Percentiles rank a stretch among this genome's conserved stretches.
Evolutionary conservation across 2,329 filamentous ascomycete genomes (phyloP).

Genomic region (Emmonsiellopsis sp.): DNA sequence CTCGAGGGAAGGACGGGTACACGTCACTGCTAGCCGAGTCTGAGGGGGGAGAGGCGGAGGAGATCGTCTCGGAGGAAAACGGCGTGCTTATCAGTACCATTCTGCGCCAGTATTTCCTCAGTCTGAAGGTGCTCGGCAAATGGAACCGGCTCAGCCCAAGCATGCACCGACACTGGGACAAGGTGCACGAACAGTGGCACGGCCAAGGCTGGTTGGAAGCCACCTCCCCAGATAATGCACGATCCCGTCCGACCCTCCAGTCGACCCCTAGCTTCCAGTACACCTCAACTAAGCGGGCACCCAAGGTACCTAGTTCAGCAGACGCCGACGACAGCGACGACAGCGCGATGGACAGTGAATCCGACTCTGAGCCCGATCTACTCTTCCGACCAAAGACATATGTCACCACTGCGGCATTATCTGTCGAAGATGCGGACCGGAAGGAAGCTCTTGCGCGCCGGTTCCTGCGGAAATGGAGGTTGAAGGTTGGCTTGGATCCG

Average conservation of each 20-base stretch:
- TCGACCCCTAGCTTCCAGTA: conserved; percentile 17
- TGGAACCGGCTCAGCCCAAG: conserved; percentile 64
- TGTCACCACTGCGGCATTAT: conserved; percentile 28
- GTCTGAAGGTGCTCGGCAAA: conserved; percentile 66
- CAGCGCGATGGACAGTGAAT: conserved; percentile 32
- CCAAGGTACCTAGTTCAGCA: not conserved
- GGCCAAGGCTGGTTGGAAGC: conserved; percentile 40
- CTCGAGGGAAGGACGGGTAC: conserved; percentile 77
- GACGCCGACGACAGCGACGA: not conserved
- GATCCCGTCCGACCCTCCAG: not conserved
- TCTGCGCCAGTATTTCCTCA: conserved; percentile 85
- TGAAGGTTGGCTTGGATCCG: conserved; percentile 53
- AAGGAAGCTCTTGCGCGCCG: conserved; percentile 58
- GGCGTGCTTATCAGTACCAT: conserved; percentile 80
- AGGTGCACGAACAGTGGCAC: conserved; percentile 55
- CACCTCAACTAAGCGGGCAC: conserved; percentile 8
- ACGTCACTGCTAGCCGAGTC: conserved; percentile 63
- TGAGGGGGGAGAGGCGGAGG: conserved; percentile 67
- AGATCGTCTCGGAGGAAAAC: conserved; percentile 76
- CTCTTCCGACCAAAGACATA: conserved; percentile 30
- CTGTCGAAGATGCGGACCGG: conserved; percentile 42
- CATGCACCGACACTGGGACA: conserved; percentile 56
- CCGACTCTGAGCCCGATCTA: conserved; percentile 32
- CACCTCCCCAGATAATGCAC: not conserved
- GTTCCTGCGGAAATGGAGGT: conserved; percentile 65